A percentile compares a stretch with the other conserved stretches of the same genome.
phyloP scores from a whole-genome alignment of 371 early-diverging fungal species.

The Zychaea mexicana region DNA sequence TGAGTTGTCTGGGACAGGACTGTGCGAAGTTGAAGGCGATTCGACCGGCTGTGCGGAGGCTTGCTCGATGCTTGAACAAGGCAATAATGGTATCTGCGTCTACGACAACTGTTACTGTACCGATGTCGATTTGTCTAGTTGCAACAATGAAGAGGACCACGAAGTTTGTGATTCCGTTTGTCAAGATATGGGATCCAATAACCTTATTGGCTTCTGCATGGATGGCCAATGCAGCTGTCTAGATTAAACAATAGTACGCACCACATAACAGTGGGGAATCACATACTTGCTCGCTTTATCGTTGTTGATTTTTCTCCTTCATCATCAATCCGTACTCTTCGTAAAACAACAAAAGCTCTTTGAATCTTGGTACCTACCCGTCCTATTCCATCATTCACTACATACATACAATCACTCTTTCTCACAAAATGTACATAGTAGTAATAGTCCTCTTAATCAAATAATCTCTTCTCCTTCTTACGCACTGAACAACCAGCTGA shows the following conservation, averaged over 20 bases:
- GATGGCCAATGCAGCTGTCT: conserved; percentile 42
- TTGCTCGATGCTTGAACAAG: conserved; percentile 5
- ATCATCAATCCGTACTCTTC: too few species aligned
- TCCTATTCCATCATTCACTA: too few species aligned
- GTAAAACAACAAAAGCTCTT: too few species aligned
- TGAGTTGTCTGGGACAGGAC: conserved; percentile 8
- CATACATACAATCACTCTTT: too few species aligned
- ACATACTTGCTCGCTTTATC: neutral
- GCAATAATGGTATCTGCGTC: conserved; percentile 32
- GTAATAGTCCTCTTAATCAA: too few species aligned
- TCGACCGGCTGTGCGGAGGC: conserved; percentile 12
- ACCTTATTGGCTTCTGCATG: conserved; percentile 40
- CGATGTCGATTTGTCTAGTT: conserved; percentile 33
- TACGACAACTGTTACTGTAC: conserved; percentile 42
- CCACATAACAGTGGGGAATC: neutral
- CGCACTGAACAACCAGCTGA: too few species aligned
- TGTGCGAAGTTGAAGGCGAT: conserved; percentile 14
- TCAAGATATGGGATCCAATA: conserved; percentile 35
- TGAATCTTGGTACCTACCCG: too few species aligned
- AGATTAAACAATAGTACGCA: conserved; percentile 13
- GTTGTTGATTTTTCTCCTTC: neutral
- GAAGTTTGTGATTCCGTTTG: conserved; percentile 44
- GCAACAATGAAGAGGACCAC: conserved; percentile 38
- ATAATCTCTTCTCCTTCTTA: too few species aligned
- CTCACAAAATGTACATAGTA: too few species aligned